A percentile compares a stretch with the other conserved stretches of the same genome.
These are phyloP conservation scores for Conoideocrella luteorostrata DNA, from an alignment of 2,329 filamentous ascomycete genomes.

Conservation along the genomic window DNA sequence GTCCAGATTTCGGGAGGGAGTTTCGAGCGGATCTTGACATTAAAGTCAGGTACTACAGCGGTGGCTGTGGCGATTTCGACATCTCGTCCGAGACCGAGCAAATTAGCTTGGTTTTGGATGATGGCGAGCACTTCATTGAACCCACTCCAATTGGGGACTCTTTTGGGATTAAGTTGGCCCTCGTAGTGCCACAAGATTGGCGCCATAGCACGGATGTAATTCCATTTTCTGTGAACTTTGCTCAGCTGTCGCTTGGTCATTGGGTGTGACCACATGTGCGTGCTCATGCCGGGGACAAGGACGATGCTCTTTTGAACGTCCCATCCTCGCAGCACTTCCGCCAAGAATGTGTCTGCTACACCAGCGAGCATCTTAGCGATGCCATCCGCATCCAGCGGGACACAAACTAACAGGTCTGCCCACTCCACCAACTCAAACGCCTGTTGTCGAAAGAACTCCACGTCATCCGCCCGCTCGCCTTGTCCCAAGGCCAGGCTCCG, in stretches of 20 bases:
- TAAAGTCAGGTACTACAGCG: constrained; percentile 26
- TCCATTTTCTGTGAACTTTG: constrained; percentile 78
- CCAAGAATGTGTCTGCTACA: constrained; percentile 70
- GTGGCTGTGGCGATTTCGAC: constrained; percentile 48
- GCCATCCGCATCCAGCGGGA: constrained; percentile 77
- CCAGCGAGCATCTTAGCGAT: constrained; percentile 85
- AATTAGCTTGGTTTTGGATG: constrained; percentile 70
- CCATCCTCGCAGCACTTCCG: constrained; percentile 81
- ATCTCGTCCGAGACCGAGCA: constrained; percentile 67
- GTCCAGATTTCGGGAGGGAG: constrained; percentile 86
- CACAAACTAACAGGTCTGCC: constrained; percentile 80
- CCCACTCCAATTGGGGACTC: constrained; percentile 53
- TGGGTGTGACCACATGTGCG: constrained; percentile 83
- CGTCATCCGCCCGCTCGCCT: constrained; percentile 34
- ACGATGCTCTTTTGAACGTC: constrained; percentile 79
- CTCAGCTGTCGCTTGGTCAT: constrained; percentile 81
- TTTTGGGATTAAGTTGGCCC: constrained; percentile 40
- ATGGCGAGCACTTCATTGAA: constrained; percentile 68
- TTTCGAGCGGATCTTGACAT: constrained; percentile 31
- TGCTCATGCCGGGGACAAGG: constrained; percentile 82
- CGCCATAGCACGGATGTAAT: constrained; percentile 75
- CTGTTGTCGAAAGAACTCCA: constrained; percentile 44
- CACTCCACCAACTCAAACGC: constrained; percentile 70
- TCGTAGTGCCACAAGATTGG: constrained; percentile 81
- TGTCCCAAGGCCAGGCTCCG: constrained; percentile 29